Conservation (phyloP, 2,329 filamentous ascomycete genomes). For the Colletotrichum orchidophilum region DNA sequence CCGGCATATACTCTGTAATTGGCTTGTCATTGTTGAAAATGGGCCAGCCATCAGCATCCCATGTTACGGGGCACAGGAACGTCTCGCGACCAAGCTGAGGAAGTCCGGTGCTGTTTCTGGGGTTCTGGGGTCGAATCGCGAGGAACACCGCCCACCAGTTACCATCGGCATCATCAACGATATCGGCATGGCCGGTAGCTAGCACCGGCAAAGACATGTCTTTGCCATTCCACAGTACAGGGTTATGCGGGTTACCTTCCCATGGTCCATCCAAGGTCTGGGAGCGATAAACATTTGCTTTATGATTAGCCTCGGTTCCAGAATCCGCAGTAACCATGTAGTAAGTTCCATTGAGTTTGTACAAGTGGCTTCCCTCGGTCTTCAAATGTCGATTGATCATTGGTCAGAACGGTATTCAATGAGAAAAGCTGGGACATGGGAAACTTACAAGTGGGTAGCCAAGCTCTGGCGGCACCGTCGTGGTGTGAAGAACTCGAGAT, state of each 20-base stretch:
- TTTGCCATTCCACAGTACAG: conserved; percentile 30
- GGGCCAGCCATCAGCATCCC: conserved; percentile 32
- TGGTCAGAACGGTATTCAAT: conserved; percentile 51
- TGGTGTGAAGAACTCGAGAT: conserved; percentile 29
- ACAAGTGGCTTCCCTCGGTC: conserved; percentile 34
- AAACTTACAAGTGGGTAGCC: conserved; percentile 47
- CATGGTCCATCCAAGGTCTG: conserved; percentile 24
- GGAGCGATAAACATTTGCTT: conserved; percentile 31
- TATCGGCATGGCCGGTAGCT: conserved; percentile 33
- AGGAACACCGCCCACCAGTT: conserved; percentile 35
- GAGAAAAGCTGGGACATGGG: conserved; percentile 47
- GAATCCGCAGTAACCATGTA: conserved; percentile 34
- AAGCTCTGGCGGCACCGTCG: conserved; percentile 29
- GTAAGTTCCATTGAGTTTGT: conserved; percentile 31
- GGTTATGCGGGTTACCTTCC: conserved; percentile 32
- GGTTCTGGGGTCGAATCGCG: conserved; percentile 29
- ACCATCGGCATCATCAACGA: conserved; percentile 23
- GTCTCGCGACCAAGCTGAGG: conserved; percentile 34
- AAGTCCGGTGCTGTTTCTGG: conserved; percentile 14
- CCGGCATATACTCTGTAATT: conserved; percentile 24
- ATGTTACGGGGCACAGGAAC: conserved; percentile 31
- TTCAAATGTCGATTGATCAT: conserved; percentile 39
- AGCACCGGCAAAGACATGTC: conserved; percentile 32
- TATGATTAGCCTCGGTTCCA: conserved; percentile 30
- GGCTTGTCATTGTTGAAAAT: conserved; percentile 29